These are phyloP conservation scores for Dendrocalamus sinicus DNA, from an alignment of 176 grass and related monocot species.

Conservation along the genomic window DNA sequence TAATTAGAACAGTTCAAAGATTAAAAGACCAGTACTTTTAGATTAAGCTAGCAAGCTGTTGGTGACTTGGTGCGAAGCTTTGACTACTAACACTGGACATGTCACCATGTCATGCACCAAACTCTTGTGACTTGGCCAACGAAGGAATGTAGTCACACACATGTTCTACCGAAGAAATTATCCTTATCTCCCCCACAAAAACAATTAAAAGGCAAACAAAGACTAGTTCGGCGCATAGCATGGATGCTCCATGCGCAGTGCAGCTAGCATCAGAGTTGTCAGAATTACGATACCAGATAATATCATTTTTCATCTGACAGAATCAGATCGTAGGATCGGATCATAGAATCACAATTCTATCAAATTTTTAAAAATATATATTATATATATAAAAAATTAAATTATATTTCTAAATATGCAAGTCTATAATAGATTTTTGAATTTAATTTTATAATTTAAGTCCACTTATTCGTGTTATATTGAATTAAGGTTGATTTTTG, in stretches of 20 bases:
- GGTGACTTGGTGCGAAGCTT: constrained; percentile 13
- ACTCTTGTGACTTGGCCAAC: background rate
- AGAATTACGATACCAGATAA: too few species aligned
- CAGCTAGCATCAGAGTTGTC: background rate
- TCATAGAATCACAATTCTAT: too few species aligned
- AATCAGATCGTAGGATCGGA: too few species aligned
- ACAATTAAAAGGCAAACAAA: background rate
- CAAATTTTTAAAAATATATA: too few species aligned
- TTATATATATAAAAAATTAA: too few species aligned
- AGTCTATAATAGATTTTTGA: too few species aligned
- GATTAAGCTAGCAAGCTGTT: background rate
- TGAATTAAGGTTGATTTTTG: too few species aligned
- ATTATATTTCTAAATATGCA: too few species aligned
- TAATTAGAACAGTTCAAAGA: background rate
- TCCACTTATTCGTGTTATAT: too few species aligned
- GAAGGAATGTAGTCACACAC: background rate
- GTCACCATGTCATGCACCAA: background rate
- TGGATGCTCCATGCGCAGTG: background rate
- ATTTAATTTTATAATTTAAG: too few species aligned
- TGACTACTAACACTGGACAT: background rate
- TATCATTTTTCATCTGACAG: too few species aligned
- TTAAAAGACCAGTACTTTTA: background rate
- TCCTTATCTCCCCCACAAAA: background rate
- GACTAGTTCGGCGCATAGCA: background rate
- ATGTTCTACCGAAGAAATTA: background rate